Evolutionary conservation across 202 grass and related monocot species (phyloP).

Genomic region (Sporobolus alterniflorus): DNA sequence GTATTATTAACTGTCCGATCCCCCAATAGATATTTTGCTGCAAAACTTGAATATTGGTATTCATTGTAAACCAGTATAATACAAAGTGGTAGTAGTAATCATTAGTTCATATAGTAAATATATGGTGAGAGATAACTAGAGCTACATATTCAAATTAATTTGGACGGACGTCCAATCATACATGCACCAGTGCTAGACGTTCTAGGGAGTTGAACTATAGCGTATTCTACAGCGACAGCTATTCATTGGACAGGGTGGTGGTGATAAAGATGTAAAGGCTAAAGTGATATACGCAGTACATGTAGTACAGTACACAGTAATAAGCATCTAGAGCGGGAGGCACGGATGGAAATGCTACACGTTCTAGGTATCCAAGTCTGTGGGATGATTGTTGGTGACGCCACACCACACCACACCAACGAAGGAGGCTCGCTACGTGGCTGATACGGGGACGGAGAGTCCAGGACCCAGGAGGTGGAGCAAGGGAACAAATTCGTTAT

Average conservation of each 20-base stretch:
- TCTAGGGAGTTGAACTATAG: neutral
- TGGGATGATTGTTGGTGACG: constrained; percentile 33
- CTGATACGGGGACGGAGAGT: constrained; percentile 19
- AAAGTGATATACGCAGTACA: neutral
- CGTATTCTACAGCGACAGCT: neutral
- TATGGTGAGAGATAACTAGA: no score
- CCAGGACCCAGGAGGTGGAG: neutral
- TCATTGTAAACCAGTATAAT: no score
- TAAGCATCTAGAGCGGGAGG: constrained; percentile 9
- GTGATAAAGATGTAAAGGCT: neutral
- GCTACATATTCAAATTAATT: no score
- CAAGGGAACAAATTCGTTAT: constrained; percentile 39
- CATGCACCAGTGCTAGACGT: neutral
- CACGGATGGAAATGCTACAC: constrained; percentile 22
- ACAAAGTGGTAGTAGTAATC: no score
- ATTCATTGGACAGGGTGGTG: neutral
- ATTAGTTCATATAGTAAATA: no score
- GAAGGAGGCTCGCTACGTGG: constrained; percentile 19
- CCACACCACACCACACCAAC: constrained; percentile 29
- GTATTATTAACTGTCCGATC: no score
- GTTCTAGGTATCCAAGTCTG: constrained; percentile 11
- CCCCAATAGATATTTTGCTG: no score
- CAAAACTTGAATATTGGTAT: no score
- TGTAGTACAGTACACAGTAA: neutral
- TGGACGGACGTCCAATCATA: no score